phyloP scores from a whole-genome alignment of 495 filamentous ascomycete genomes.

The Astrothelium macrocarpum region DNA sequence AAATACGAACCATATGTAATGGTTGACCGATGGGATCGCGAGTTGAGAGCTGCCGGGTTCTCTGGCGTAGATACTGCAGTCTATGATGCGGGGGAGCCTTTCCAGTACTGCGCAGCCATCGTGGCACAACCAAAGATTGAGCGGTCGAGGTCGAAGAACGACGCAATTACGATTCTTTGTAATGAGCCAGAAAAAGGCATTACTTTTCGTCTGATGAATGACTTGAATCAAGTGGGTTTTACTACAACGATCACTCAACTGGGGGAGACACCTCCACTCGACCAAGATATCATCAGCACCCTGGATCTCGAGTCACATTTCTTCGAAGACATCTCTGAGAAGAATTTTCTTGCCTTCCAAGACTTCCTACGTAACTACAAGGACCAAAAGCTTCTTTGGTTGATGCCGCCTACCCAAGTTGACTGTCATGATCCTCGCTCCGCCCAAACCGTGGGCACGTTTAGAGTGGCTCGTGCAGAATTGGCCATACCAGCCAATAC shows the following conservation, averaged over 20 bases:
- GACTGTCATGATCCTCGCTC: constrained; percentile 33
- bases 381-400: constrained; percentile 31
- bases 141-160: neutral
- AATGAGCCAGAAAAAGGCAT: constrained; percentile 1
- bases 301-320: constrained; percentile 29
- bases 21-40: constrained; percentile 17
- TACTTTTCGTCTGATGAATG: constrained; percentile 7
- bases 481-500: constrained; percentile 32
- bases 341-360: constrained; percentile 12
- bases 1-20: neutral
- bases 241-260: constrained; percentile 16
- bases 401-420: constrained; percentile 32
- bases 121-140: neutral
- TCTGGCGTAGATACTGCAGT: constrained; percentile 17
- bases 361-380: neutral
- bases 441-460: constrained; percentile 31
- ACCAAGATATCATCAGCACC: constrained; percentile 27
- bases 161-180: constrained; percentile 13
- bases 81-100: neutral
- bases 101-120: neutral
- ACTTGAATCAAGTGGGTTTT: constrained; percentile 15
- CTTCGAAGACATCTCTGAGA: constrained; percentile 22
- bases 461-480: constrained; percentile 37
- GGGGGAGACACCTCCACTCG: neutral
- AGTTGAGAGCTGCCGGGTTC: constrained; percentile 19